Percentiles rank a stretch among this genome's conserved stretches.
These are phyloP conservation scores for Globisporangium rhizosaccharum DNA, from an alignment of 352 stramenopile species.

Conservation along the genomic window DNA sequence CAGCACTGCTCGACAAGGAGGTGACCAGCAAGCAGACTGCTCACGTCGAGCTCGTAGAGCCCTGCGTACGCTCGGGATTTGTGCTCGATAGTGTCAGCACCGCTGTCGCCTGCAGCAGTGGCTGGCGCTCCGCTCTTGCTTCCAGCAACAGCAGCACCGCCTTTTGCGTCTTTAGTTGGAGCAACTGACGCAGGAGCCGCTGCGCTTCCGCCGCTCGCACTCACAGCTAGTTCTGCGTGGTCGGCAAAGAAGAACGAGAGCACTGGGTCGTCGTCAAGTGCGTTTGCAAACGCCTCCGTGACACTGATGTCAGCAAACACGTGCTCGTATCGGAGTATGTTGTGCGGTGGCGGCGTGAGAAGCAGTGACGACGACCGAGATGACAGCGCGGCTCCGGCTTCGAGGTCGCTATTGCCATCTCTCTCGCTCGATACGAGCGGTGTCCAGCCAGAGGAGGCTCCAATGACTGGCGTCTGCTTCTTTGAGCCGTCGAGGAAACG, in stretches of 20 bases:
- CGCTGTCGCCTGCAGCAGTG: background rate
- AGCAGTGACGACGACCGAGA: background rate
- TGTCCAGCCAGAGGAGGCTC: slow-evolving; percentile 27
- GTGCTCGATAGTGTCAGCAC: background rate
- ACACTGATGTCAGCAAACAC: slow-evolving; percentile 37
- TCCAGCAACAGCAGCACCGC: slow-evolving; percentile 1
- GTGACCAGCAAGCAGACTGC: slow-evolving; percentile 32
- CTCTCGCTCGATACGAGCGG: slow-evolving; percentile 8
- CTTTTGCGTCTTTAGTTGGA: slow-evolving; percentile 31
- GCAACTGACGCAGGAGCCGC: slow-evolving; percentile 9
- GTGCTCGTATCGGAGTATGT: slow-evolving; percentile 41
- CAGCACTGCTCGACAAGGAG: slow-evolving; percentile 48
- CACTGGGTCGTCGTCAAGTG: slow-evolving; percentile 55
- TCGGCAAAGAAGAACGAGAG: slow-evolving; percentile 64
- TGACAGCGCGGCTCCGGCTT: background rate
- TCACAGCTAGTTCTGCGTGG: slow-evolving; percentile 19
- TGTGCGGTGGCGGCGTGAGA: background rate
- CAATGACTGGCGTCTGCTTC: slow-evolving; percentile 41
- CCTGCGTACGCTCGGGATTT: slow-evolving; percentile 32
- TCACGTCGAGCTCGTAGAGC: slow-evolving; percentile 61
- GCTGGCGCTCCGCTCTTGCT: slow-evolving; percentile 9
- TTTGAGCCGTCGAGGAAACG: slow-evolving; percentile 62
- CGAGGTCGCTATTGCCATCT: background rate
- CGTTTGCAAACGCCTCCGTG: slow-evolving; percentile 34
- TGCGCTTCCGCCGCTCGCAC: slow-evolving; percentile 7